Percentiles rank a stretch among this genome's conserved stretches.
Conservation (phyloP, 768 basidiomycete species). For the Mycena metata region DNA sequence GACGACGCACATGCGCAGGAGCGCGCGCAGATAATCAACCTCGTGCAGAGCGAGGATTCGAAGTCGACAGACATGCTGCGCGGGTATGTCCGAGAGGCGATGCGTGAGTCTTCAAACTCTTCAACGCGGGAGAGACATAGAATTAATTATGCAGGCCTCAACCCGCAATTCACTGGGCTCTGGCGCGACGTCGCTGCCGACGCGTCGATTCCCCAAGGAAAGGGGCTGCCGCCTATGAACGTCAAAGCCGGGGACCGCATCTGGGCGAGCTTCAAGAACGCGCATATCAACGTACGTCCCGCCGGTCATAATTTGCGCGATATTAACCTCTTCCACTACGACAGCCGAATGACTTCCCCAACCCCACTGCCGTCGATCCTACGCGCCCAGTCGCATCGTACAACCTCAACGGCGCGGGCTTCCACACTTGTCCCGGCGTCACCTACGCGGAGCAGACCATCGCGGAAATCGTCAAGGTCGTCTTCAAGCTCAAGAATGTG, state of each 20-base stretch:
- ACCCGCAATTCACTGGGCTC: slow-evolving; percentile 58
- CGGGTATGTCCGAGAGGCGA: slow-evolving; percentile 67
- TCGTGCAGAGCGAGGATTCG: slow-evolving; percentile 49
- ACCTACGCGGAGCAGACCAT: slow-evolving; percentile 54
- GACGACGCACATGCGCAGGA: slow-evolving; percentile 56
- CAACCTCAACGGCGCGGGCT: slow-evolving; percentile 51
- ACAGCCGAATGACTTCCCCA: slow-evolving; percentile 37
- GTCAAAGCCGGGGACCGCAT: slow-evolving; percentile 51
- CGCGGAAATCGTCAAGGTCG: slow-evolving; percentile 59
- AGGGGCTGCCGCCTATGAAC: slow-evolving; percentile 40
- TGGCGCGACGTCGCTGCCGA: slow-evolving; percentile 50
- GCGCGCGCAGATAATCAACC: slow-evolving; percentile 52
- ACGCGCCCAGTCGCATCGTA: slow-evolving; percentile 31
- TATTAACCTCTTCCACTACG: slow-evolving; percentile 20
- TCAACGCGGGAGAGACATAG: background rate
- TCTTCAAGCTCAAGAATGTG: slow-evolving; percentile 61
- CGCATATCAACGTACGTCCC: slow-evolving; percentile 46
- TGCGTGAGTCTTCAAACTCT: slow-evolving; percentile 49
- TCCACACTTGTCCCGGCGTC: slow-evolving; percentile 57
- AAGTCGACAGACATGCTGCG: slow-evolving; percentile 52
- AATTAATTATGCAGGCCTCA: slow-evolving; percentile 45
- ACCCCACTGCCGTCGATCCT: slow-evolving; percentile 29
- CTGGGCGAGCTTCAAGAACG: slow-evolving; percentile 51
- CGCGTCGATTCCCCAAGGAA: slow-evolving; percentile 45
- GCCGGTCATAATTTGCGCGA: background rate